phyloP scores from a whole-genome alignment of 345 rosid genomes.

The Lepidium aucheri region DNA sequence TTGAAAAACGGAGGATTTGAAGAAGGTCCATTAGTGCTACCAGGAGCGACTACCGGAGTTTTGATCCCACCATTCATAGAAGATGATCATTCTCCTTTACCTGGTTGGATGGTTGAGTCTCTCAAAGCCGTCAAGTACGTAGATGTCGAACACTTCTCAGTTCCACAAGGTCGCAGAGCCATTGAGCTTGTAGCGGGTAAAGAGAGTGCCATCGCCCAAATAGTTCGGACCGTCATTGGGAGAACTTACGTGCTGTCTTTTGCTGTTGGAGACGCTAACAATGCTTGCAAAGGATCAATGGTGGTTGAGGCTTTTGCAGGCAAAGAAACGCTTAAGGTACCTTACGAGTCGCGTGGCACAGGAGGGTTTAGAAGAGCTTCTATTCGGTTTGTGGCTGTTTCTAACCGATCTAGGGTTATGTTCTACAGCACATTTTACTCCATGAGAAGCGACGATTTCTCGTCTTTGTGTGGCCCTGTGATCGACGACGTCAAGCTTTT shows the following conservation, averaged over 20 bases:
- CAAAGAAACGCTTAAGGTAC: constrained; percentile 41
- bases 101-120: constrained; percentile 83
- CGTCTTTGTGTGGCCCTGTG: constrained; percentile 82
- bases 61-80: constrained; percentile 72
- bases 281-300: constrained; percentile 69
- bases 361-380: constrained; percentile 69
- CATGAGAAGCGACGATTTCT: constrained; percentile 64
- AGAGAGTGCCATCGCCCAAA: constrained; percentile 78
- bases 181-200: constrained; percentile 81
- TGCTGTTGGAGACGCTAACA: constrained; percentile 66
- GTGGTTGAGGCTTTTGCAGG: constrained; percentile 78
- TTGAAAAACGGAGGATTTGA: constrained; percentile 73
- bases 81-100: constrained; percentile 73
- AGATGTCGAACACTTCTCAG: constrained; percentile 52
- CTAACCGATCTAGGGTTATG: constrained; percentile 46
- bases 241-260: constrained; percentile 53
- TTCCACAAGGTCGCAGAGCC: constrained; percentile 62
- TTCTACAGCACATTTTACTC: constrained; percentile 71
- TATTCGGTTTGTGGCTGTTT: constrained; percentile 43
- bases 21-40: constrained; percentile 70
- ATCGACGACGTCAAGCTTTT: constrained; percentile 63
- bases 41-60: constrained; percentile 63
- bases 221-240: constrained; percentile 47
- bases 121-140: constrained; percentile 91
- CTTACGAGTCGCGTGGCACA: constrained; percentile 56